These are phyloP conservation scores for Amphichorda felina DNA, from an alignment of 2,329 filamentous ascomycete species.

Conservation along the genomic window DNA sequence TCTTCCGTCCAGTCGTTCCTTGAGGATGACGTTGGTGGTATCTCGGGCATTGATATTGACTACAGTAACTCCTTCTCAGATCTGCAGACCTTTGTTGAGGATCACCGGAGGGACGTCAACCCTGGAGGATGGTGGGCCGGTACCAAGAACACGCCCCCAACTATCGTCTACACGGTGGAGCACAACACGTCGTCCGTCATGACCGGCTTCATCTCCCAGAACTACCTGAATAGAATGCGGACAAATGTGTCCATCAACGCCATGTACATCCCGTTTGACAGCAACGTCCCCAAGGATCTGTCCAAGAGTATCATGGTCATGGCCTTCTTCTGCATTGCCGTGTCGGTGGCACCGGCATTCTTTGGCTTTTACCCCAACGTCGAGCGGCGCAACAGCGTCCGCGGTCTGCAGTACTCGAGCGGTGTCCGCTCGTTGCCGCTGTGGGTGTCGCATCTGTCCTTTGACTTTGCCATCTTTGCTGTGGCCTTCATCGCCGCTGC, in stretches of 20 bases:
- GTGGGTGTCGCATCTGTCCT: conserved; percentile 66
- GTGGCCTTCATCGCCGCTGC: conserved; percentile 51
- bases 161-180: conserved; percentile 57
- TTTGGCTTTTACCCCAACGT: conserved; percentile 74
- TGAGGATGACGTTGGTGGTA: conserved; percentile 1
- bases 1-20: background rate
- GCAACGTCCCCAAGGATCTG: conserved; percentile 30
- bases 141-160: conserved; percentile 41
- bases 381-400: conserved; percentile 62
- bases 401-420: conserved; percentile 77
- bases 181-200: conserved; percentile 25
- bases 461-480: conserved; percentile 61
- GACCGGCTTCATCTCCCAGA: conserved; percentile 44
- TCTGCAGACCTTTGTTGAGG: conserved; percentile 52
- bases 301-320: conserved; percentile 20
- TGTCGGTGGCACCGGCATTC: conserved; percentile 68
- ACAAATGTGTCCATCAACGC: conserved; percentile 32
- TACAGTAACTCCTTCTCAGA: conserved; percentile 39
- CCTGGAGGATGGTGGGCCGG: conserved; percentile 71
- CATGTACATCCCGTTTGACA: conserved; percentile 57
- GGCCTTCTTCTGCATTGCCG: conserved; percentile 66
- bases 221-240: conserved; percentile 41
- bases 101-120: conserved; percentile 52
- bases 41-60: conserved; percentile 5
- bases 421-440: conserved; percentile 66